Percentiles rank a stretch among this genome's conserved stretches.
Conservation (phyloP, 306 rosid species). For the Corylus heterophylla region DNA sequence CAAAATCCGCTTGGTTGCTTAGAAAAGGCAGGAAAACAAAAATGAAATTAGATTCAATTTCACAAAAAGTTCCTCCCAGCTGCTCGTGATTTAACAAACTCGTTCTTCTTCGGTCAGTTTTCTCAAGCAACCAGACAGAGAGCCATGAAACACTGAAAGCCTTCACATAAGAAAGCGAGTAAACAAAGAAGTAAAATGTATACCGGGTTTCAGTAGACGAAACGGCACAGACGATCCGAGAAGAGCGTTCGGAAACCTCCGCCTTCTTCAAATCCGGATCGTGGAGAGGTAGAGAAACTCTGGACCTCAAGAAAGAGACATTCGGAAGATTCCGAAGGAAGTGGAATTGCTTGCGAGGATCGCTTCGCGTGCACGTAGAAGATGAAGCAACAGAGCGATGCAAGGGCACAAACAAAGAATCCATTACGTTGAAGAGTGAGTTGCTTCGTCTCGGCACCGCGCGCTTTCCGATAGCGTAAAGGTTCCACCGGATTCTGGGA, state of each 20-base stretch:
- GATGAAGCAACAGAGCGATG: not conserved
- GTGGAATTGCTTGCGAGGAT: slow-evolving; percentile 4
- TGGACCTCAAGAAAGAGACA: not conserved
- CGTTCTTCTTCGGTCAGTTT: not conserved
- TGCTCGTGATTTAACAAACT: not conserved
- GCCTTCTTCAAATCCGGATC: not conserved
- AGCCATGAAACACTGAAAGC: not conserved
- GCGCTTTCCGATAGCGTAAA: no score
- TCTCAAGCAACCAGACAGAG: not conserved
- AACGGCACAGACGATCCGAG: not conserved
- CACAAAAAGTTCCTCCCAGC: not conserved
- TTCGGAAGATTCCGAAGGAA: not conserved
- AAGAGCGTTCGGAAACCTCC: not conserved
- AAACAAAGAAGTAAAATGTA: not conserved
- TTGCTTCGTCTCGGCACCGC: not conserved
- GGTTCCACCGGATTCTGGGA: no score
- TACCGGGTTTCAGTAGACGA: slow-evolving; percentile 3
- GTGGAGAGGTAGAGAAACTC: not conserved
- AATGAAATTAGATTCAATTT: not conserved
- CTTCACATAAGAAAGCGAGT: not conserved
- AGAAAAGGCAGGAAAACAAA: not conserved
- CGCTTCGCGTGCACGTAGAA: not conserved
- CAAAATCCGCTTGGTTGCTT: not conserved
- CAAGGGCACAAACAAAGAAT: not conserved
- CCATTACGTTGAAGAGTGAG: not conserved